Evolutionary conservation across 805 yeast genomes (phyloP).

Genomic region (Cyberlindnera samutprakarnensis): DNA sequence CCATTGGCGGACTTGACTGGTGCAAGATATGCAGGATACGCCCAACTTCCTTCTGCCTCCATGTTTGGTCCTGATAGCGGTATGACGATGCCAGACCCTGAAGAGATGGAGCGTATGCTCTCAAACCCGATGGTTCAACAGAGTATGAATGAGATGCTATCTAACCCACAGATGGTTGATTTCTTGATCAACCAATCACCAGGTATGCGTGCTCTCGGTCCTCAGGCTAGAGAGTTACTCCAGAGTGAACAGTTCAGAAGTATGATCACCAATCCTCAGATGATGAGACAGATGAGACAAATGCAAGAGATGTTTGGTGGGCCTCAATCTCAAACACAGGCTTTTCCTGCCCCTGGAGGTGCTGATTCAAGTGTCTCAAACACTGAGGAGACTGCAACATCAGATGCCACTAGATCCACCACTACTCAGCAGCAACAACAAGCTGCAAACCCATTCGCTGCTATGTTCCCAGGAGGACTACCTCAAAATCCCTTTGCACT

Average conservation of each 20-base stretch:
- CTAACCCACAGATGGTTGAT: constrained; percentile 85
- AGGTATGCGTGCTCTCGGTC: constrained; percentile 79
- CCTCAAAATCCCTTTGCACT: constrained; percentile 37
- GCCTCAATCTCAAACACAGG: constrained; percentile 15
- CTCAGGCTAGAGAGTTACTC: constrained; percentile 78
- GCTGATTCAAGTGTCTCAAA: constrained; percentile 15
- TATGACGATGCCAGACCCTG: constrained; percentile 61
- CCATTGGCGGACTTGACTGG: constrained; percentile 91
- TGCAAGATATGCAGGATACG: constrained; percentile 90
- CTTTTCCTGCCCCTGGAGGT: constrained; percentile 47
- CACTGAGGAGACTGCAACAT: constrained; percentile 12
- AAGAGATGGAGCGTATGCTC: constrained; percentile 68
- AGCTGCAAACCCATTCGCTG: constrained; percentile 44
- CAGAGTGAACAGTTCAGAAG: constrained; percentile 79
- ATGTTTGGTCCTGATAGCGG: constrained; percentile 97
- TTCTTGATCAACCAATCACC: constrained; percentile 77
- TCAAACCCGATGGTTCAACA: constrained; percentile 77
- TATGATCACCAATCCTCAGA: constrained; percentile 76
- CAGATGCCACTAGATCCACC: constrained; percentile 17
- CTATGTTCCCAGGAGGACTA: constrained; percentile 29
- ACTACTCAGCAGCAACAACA: constrained; percentile 15
- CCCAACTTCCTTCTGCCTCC: constrained; percentile 78
- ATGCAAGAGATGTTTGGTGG: constrained; percentile 44
- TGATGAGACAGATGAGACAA: constrained; percentile 75
- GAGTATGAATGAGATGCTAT: constrained; percentile 71